Evolutionary conservation across 257 asterid genomes (phyloP).

Genomic region (Plectranthus barbatus): DNA sequence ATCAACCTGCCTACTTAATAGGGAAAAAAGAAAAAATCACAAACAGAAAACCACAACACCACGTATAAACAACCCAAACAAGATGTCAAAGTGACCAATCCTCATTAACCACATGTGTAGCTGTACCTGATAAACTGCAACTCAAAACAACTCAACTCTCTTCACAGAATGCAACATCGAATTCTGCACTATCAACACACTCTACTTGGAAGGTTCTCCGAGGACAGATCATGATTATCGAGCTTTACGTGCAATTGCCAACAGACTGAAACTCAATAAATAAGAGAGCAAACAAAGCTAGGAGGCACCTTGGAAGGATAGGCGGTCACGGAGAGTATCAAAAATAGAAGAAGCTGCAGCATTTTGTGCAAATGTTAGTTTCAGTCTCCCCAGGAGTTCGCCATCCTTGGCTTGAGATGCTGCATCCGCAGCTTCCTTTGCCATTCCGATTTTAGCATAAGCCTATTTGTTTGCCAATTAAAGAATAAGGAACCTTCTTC

Average conservation of each 20-base stretch:
- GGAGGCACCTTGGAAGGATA: constrained; percentile 70
- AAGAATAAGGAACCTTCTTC: not conserved
- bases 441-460: constrained; percentile 89
- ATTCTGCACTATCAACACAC: too few species aligned
- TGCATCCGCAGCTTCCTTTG: constrained; percentile 93
- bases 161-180: too few species aligned
- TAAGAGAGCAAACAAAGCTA: constrained; percentile 12
- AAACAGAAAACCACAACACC: too few species aligned
- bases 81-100: too few species aligned
- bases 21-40: too few species aligned
- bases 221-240: too few species aligned
- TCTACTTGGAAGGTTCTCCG: too few species aligned
- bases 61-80: too few species aligned
- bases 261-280: not conserved
- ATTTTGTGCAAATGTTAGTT: constrained; percentile 57
- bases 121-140: too few species aligned
- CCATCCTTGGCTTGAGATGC: constrained; percentile 89
- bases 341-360: constrained; percentile 70
- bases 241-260: not conserved
- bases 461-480: constrained; percentile 41
- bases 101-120: too few species aligned
- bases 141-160: too few species aligned
- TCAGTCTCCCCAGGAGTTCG: constrained; percentile 72
- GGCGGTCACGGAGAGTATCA: constrained; percentile 72
- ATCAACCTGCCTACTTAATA: too few species aligned